phyloP scores from a whole-genome alignment of 805 yeast genomes.

The Monosporozyma yasuniensis region DNA sequence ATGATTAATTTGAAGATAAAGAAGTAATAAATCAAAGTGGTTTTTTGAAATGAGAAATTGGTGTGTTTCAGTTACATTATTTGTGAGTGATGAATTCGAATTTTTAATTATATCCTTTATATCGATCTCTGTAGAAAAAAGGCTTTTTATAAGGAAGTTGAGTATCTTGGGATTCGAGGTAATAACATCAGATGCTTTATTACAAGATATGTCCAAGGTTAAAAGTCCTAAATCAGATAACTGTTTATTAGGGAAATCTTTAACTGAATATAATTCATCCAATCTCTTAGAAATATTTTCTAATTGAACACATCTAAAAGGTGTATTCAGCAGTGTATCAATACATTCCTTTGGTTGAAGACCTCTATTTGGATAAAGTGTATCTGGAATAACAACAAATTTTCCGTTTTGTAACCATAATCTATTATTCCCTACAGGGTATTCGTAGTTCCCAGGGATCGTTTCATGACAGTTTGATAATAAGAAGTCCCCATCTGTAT shows the following conservation, averaged over 20 bases:
- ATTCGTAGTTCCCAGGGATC: slow-evolving; percentile 38
- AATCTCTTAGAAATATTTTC: slow-evolving; percentile 18
- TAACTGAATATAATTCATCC: slow-evolving; percentile 6
- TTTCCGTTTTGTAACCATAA: slow-evolving; percentile 42
- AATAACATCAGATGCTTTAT: slow-evolving; percentile 7
- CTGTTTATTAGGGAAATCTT: slow-evolving; percentile 22
- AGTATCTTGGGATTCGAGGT: slow-evolving; percentile 14
- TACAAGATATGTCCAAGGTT: slow-evolving; percentile 13
- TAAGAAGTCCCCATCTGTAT: slow-evolving; percentile 49
- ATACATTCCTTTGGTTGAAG: slow-evolving; percentile 35
- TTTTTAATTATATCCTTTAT: not conserved
- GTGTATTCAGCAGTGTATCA: slow-evolving; percentile 31
- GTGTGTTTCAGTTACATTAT: not conserved
- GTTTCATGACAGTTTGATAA: slow-evolving; percentile 41
- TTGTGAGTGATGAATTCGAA: not conserved
- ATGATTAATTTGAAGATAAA: slow-evolving; percentile 8
- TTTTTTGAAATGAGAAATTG: slow-evolving; percentile 2
- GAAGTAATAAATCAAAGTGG: slow-evolving; percentile 13
- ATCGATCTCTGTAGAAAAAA: not conserved
- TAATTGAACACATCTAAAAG: slow-evolving; percentile 29
- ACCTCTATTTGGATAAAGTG: slow-evolving; percentile 29
- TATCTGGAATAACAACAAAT: slow-evolving; percentile 34
- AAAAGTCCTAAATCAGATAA: slow-evolving; percentile 19
- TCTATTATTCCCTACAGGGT: slow-evolving; percentile 37
- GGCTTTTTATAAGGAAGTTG: slow-evolving; percentile 14